Evolutionary conservation across 805 yeast genomes (phyloP).

Genomic region (Wickerhamia fluorescens): DNA sequence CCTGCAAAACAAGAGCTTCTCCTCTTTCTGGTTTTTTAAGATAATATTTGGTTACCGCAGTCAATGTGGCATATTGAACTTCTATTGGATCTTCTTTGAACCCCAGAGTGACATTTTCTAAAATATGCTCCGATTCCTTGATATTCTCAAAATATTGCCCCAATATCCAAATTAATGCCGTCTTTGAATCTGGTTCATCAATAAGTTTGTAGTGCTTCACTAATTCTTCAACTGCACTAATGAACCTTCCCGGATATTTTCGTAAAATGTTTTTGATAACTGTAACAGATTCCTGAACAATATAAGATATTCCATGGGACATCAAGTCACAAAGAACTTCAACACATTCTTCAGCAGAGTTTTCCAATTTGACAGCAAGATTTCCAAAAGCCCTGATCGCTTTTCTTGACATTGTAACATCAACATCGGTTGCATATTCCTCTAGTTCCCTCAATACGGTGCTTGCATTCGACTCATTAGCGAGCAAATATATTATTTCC

Average conservation of each 20-base stretch:
- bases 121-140: slow-evolving; percentile 34
- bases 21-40: slow-evolving; percentile 48
- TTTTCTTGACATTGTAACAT: slow-evolving; percentile 77
- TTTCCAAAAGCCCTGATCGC: slow-evolving; percentile 89
- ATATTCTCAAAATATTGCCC: slow-evolving; percentile 61
- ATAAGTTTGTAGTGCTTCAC: slow-evolving; percentile 35
- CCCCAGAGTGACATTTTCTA: slow-evolving; percentile 32
- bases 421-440: slow-evolving; percentile 84
- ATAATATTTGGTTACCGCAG: slow-evolving; percentile 68
- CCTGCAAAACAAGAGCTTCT: slow-evolving; percentile 49
- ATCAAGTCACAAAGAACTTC: slow-evolving; percentile 52
- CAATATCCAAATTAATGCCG: slow-evolving; percentile 76
- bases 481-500: slow-evolving; percentile 76
- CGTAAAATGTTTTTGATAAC: slow-evolving; percentile 73
- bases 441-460: slow-evolving; percentile 67
- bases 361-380: slow-evolving; percentile 67
- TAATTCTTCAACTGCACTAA: slow-evolving; percentile 22
- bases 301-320: slow-evolving; percentile 59
- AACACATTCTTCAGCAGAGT: slow-evolving; percentile 58
- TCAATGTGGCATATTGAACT: slow-evolving; percentile 67
- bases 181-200: slow-evolving; percentile 71
- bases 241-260: slow-evolving; percentile 58
- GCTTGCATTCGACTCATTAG: slow-evolving; percentile 54
- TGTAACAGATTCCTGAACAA: slow-evolving; percentile 73
- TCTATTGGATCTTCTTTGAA: slow-evolving; percentile 62